Evolutionary conservation across 805 yeast species (phyloP).

Genomic region (Metschnikowia lochheadii): DNA sequence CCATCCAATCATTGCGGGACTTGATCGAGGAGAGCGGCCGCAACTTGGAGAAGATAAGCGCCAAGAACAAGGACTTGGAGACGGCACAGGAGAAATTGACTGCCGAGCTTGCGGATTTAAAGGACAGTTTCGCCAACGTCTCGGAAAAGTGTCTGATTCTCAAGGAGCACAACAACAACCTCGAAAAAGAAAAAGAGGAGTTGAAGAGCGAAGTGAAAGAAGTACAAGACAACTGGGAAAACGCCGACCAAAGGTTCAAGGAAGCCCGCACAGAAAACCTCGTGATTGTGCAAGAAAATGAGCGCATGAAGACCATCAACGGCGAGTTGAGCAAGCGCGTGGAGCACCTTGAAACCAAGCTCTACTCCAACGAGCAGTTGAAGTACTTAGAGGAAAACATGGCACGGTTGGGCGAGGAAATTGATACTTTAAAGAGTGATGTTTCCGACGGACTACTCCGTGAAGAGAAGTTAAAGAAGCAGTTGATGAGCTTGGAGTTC

Average conservation of each 20-base stretch:
- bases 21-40: slow-evolving; percentile 55
- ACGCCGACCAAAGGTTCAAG: slow-evolving; percentile 28
- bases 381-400: slow-evolving; percentile 60
- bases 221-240: slow-evolving; percentile 25
- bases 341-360: slow-evolving; percentile 43
- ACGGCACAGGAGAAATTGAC: slow-evolving; percentile 27
- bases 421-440: slow-evolving; percentile 44
- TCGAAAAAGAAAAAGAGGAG: slow-evolving; percentile 31
- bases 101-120: slow-evolving; percentile 24
- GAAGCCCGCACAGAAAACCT: slow-evolving; percentile 47
- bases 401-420: slow-evolving; percentile 46
- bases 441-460: slow-evolving; percentile 52
- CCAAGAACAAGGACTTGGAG: slow-evolving; percentile 22
- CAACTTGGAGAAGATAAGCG: slow-evolving; percentile 56
- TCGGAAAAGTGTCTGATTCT: slow-evolving; percentile 17
- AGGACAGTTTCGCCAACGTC: slow-evolving; percentile 20
- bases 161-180: slow-evolving; percentile 32
- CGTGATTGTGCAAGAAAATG: slow-evolving; percentile 63
- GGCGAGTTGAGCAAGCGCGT: slow-evolving; percentile 46
- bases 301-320: slow-evolving; percentile 54
- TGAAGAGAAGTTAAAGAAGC: slow-evolving; percentile 47
- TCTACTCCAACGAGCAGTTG: slow-evolving; percentile 49
- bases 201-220: slow-evolving; percentile 31
- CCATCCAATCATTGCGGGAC: slow-evolving; percentile 53
- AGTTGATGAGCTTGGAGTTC: slow-evolving; percentile 49